Evolutionary conservation across 208 protist genomes (phyloP), one percentile per base, ranked within the genome.

Genomic region (Porcisia deanei): DNA sequence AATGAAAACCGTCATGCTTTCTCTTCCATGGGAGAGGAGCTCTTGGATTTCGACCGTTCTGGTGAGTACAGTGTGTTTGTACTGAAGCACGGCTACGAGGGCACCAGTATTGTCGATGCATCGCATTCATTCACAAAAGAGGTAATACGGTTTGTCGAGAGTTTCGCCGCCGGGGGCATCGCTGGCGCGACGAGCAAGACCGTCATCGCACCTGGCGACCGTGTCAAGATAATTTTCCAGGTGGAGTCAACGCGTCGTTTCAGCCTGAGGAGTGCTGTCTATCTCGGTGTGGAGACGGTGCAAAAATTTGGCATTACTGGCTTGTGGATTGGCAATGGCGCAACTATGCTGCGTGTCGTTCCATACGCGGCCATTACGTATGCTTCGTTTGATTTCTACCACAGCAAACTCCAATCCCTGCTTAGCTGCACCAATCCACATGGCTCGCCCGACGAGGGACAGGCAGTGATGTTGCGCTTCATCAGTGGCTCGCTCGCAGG

Each of bases 141-240:
- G 37, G 70, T 88, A 25, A 80, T 97, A 9, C 85, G 80, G 25
- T 97, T 97, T 68, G 67, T 97, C 25, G 95, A 99, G 80, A 87
- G 91, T 67, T 96, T 99, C 64, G 85, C 91, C 8, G 96, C 96
- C 10, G 98, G 98, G 66, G 98, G 96, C 45, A 89, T 98, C 43
- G 94, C 97, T 64, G 98, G 98, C 25, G 94, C 96, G 3, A 88
- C 98, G 41, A 97, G 95, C 75, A 96, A 98, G 69, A 98, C 97
- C 9, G 84, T 95, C 18, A 98, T 98, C 57, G 90, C 97, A 2
- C 98, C 98, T 18, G 90, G 93, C 2, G 98, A 99, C 72, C 87
- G 97, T 25, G 81, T 98, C 34, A 99, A 99, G 77, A 99, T 99
- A 67, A 92, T 98, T 30, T 98, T 98, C 59, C 97, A 99, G 75